Evolutionary conservation across 139 green algal genomes (phyloP), one percentile per base, ranked within the genome.

Genomic region (Gonium pectorale): DNA sequence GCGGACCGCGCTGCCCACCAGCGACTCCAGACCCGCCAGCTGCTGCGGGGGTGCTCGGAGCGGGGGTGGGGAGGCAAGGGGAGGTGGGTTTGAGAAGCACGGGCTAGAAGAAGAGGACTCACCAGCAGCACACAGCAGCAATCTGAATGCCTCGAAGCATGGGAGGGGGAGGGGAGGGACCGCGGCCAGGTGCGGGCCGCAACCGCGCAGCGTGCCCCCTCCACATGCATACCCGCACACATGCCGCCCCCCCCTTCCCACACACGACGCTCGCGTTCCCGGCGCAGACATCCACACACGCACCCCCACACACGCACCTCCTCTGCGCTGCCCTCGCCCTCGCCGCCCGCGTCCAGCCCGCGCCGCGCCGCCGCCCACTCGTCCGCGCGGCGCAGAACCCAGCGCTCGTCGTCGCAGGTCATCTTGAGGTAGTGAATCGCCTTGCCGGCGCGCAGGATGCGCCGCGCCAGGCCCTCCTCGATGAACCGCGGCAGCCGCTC

Each of bases 391-490:
- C 87, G 86, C 80, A 90, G 87, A 68, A 92, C 92, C 94, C 95
- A 98, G 21, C 69, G 86, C 27, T 69, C 82, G 67, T 98, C 96
- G 4, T 90, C 90, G 81, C 96, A 99, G 43, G 89, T 92, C 75
- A 83, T 86, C 37, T 80, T 75, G 44, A 99, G 88, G 88, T 98
- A 99, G 80, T 97, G 96, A 87, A 99, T 97, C 70, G 88, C 93
- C 90, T 98, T 98, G 73, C 97, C 97, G 15, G 93, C 89, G 15
- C 94, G 91, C 66, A 99, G 90, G 41, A 99, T 95, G 33, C 90
- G 89, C 17, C 79, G 37, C 8, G 96, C 97, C 31, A 98, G 87
- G 54, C 52, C 37, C 35, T 69, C 37, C 13, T 49, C 89, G 52
- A 95, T 90, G 75, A 93, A 95, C 13, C 70, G 81, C 38, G 92